Evolutionary conservation across 2,329 filamentous ascomycete genomes (phyloP).

Genomic region (Calonectria ilicicola): DNA sequence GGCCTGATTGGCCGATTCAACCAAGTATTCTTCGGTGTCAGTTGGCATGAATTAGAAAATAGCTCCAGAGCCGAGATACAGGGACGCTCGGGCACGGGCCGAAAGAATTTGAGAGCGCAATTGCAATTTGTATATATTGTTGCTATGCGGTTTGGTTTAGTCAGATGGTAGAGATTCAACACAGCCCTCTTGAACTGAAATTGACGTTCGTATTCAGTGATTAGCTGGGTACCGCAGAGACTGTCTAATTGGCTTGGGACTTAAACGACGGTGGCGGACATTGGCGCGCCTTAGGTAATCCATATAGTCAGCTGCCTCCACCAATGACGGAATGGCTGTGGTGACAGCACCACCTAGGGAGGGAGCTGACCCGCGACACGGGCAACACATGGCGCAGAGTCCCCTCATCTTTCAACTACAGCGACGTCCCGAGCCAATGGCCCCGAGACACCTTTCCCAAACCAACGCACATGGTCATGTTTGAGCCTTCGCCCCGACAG

Average conservation of each 20-base stretch:
- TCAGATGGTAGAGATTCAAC: background rate
- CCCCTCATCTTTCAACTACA: slow-evolving; percentile 26
- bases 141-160: background rate
- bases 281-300: slow-evolving; percentile 15
- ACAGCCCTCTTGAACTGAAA: background rate
- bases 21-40: background rate
- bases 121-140: background rate
- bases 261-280: slow-evolving; percentile 20
- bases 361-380: slow-evolving; percentile 33
- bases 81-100: background rate
- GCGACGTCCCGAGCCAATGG: slow-evolving; percentile 37
- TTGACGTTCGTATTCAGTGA: slow-evolving; percentile 1
- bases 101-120: background rate
- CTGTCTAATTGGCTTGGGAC: background rate
- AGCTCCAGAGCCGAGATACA: background rate
- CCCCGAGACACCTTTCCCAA: slow-evolving; percentile 28
- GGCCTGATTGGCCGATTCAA: no score
- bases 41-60: background rate
- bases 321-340: slow-evolving; percentile 15
- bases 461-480: slow-evolving; percentile 41
- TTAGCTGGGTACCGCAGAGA: background rate
- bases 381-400: slow-evolving; percentile 27
- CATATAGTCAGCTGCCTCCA: background rate
- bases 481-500: slow-evolving; percentile 35
- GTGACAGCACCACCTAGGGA: slow-evolving; percentile 10